These are phyloP conservation scores for Sapria himalayana DNA, from an alignment of 345 rosid species.

Conservation along the genomic window DNA sequence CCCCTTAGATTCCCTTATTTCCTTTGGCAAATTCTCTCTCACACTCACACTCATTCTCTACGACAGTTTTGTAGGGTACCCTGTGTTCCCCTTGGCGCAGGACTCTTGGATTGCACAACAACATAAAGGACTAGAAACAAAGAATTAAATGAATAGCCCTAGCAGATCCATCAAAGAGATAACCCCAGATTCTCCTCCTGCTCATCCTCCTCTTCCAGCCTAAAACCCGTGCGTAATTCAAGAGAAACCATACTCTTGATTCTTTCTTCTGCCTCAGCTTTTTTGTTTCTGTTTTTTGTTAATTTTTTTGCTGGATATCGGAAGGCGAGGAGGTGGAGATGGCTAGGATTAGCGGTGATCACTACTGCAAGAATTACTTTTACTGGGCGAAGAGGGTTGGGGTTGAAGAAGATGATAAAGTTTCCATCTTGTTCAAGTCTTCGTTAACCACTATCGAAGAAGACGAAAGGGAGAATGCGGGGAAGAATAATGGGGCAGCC, in stretches of 20 bases:
- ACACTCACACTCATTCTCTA: slow-evolving; percentile 4
- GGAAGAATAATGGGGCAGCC: background rate
- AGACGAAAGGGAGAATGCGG: slow-evolving; percentile 8
- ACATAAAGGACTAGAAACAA: slow-evolving; percentile 11
- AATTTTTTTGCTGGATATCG: too few species aligned
- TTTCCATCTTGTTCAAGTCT: slow-evolving; percentile 17
- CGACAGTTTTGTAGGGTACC: slow-evolving; percentile 15
- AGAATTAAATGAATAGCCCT: slow-evolving; percentile 11
- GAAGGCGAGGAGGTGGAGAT: slow-evolving; percentile 17
- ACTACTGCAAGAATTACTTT: slow-evolving; percentile 54
- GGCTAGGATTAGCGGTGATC: slow-evolving; percentile 38
- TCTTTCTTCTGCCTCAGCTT: background rate
- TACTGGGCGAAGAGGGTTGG: slow-evolving; percentile 71
- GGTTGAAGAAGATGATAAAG: slow-evolving; percentile 29
- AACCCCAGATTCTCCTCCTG: slow-evolving; percentile 4
- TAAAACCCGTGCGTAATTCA: too few species aligned
- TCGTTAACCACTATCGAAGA: slow-evolving; percentile 11
- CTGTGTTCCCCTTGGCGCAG: slow-evolving; percentile 21
- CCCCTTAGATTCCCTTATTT: slow-evolving; percentile 33
- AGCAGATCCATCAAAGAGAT: slow-evolving; percentile 5
- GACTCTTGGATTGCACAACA: slow-evolving; percentile 14
- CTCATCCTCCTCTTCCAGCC: background rate
- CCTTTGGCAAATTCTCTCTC: slow-evolving; percentile 1
- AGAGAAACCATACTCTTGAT: too few species aligned
- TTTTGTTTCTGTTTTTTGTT: slow-evolving; percentile 9